Conservation (phyloP, 352 stramenopile species). For the Pythium biforme region DNA sequence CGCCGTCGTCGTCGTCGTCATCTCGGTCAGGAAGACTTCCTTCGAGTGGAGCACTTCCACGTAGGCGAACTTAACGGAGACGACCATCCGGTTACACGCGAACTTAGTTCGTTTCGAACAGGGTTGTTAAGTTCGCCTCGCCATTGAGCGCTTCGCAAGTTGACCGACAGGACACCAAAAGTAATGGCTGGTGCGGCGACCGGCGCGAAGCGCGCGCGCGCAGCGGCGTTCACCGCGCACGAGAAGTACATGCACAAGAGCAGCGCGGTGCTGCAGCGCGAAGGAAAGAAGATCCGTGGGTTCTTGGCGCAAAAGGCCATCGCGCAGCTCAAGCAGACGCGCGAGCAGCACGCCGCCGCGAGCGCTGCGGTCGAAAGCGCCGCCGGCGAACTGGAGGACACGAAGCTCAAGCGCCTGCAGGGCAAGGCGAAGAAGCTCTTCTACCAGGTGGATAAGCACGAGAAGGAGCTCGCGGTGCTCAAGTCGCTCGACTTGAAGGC, state of each 20-base stretch:
- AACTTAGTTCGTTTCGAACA: too few species aligned
- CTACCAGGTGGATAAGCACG: constrained; percentile 39
- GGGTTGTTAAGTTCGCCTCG: too few species aligned
- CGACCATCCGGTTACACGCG: too few species aligned
- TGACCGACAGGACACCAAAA: not conserved
- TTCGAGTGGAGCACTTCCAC: constrained; percentile 21
- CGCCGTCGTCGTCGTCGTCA: constrained; percentile 5
- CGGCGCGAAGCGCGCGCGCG: constrained; percentile 47
- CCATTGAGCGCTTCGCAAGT: too few species aligned
- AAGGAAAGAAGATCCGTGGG: constrained; percentile 69
- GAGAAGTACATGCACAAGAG: constrained; percentile 79
- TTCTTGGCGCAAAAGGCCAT: constrained; percentile 67
- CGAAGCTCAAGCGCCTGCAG: constrained; percentile 33
- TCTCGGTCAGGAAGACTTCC: not conserved
- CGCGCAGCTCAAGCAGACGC: constrained; percentile 71
- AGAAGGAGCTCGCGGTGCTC: constrained; percentile 54
- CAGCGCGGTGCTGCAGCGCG: constrained; percentile 60
- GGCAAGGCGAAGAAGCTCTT: constrained; percentile 43
- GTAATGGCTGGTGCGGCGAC: constrained; percentile 9
- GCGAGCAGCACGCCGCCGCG: constrained; percentile 29
- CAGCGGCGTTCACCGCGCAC: constrained; percentile 45
- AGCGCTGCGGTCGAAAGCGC: not conserved
- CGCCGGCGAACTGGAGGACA: constrained; percentile 11
- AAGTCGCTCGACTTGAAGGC: constrained; percentile 57
- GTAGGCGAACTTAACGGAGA: constrained; percentile 22